Evolutionary conservation across 2,329 filamentous ascomycete species (phyloP).

Genomic region (Teratosphaeria zuluensis): DNA sequence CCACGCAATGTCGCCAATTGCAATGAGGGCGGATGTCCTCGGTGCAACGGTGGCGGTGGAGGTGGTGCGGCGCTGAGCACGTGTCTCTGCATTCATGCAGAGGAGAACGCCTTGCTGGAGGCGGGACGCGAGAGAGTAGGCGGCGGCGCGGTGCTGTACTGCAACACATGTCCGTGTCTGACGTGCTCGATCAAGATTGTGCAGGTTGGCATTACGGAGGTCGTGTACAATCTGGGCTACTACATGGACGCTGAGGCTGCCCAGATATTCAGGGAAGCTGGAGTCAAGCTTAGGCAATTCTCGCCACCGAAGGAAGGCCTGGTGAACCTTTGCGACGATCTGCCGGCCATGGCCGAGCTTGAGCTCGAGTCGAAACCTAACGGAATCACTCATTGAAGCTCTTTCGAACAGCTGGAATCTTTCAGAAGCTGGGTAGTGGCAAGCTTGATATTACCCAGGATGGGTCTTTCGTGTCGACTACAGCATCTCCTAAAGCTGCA

Average conservation of each 20-base stretch:
- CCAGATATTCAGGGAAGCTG: slow-evolving; percentile 70
- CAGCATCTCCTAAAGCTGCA: slow-evolving; percentile 9
- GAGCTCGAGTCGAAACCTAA: background rate
- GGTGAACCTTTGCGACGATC: slow-evolving; percentile 14
- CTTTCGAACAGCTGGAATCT: background rate
- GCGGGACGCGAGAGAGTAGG: slow-evolving; percentile 84
- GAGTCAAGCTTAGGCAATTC: slow-evolving; percentile 79
- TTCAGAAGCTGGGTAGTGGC: background rate
- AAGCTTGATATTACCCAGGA: background rate
- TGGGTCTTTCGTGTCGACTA: background rate
- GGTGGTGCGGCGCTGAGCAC: slow-evolving; percentile 69
- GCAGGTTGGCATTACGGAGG: slow-evolving; percentile 90
- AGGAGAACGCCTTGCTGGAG: slow-evolving; percentile 93
- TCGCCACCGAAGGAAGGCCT: slow-evolving; percentile 46
- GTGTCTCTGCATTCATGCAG: slow-evolving; percentile 93
- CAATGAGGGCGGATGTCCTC: slow-evolving; percentile 76
- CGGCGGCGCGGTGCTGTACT: slow-evolving; percentile 65
- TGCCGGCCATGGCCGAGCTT: background rate
- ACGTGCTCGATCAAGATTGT: slow-evolving; percentile 98
- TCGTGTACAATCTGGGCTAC: slow-evolving; percentile 88
- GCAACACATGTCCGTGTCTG: slow-evolving; percentile 69
- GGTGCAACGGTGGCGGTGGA: slow-evolving; percentile 61
- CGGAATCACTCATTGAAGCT: background rate
- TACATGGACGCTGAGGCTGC: slow-evolving; percentile 81
- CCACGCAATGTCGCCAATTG: slow-evolving; percentile 82